Evolutionary conservation across 441 rosid genomes (phyloP).

Genomic region (Rhodomyrtus psidioides): DNA sequence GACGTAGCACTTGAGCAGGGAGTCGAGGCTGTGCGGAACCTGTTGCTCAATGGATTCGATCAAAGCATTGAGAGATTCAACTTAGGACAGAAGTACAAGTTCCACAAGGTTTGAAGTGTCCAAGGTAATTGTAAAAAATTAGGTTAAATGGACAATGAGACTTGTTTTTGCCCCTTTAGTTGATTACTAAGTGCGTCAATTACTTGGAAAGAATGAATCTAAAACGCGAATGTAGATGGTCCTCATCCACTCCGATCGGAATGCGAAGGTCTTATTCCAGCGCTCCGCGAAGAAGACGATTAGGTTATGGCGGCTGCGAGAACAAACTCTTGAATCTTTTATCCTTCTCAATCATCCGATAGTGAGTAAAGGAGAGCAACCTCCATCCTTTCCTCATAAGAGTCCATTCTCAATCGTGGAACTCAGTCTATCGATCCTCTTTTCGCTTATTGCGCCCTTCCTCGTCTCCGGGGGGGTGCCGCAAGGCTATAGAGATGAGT

Average conservation of each 20-base stretch:
- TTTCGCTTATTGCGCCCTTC: not conserved
- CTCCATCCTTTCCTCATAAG: not conserved
- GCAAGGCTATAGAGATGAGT: not conserved
- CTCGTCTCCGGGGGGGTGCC: no score
- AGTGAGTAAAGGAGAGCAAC: not conserved
- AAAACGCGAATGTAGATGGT: not conserved
- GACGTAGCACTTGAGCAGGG: constrained; percentile 63
- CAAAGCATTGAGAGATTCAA: constrained; percentile 55
- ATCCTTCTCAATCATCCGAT: not conserved
- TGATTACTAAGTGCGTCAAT: not conserved
- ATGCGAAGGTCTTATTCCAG: not conserved
- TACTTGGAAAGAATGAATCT: not conserved
- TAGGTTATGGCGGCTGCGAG: not conserved
- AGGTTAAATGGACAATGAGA: not conserved
- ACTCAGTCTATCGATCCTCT: not conserved
- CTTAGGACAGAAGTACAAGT: constrained; percentile 71
- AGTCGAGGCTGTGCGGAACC: constrained; percentile 51
- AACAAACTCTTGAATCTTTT: not conserved
- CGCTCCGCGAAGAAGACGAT: not conserved
- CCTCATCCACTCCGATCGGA: not conserved
- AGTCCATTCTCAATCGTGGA: not conserved
- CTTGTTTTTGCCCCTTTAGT: not conserved
- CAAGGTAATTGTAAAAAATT: not conserved
- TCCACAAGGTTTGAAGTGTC: constrained; percentile 49
- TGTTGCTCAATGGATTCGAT: constrained; percentile 58